Conservation (phyloP, 768 basidiomycete genomes). For the Mycena galericulata region DNA sequence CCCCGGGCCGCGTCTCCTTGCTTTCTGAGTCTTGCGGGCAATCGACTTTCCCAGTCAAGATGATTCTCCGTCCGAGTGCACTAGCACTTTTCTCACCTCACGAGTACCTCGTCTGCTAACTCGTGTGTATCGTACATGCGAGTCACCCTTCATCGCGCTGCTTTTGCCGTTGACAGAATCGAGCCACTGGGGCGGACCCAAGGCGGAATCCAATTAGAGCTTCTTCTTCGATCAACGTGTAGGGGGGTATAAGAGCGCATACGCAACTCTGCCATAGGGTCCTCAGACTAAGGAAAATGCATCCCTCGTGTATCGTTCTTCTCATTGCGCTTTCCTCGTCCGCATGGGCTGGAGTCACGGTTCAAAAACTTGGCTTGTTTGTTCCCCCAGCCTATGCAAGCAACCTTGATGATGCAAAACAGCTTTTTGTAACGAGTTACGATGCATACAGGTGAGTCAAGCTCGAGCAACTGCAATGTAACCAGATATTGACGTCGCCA, state of each 20-base stretch:
- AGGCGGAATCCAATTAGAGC: neutral
- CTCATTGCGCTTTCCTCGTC: slow-evolving; percentile 10
- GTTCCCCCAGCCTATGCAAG: slow-evolving; percentile 11
- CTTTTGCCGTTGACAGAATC: too few species aligned
- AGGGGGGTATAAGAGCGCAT: slow-evolving; percentile 11
- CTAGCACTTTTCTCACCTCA: too few species aligned
- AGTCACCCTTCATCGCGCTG: too few species aligned
- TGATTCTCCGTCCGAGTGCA: too few species aligned
- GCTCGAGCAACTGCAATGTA: neutral
- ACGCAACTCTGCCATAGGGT: neutral
- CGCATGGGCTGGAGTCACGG: slow-evolving; percentile 24
- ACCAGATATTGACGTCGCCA: neutral
- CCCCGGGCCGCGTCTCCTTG: too few species aligned
- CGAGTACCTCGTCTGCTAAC: too few species aligned
- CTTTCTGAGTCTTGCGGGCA: too few species aligned
- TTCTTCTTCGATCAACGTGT: neutral
- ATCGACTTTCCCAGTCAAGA: too few species aligned
- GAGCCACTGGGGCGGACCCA: neutral
- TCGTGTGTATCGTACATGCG: too few species aligned
- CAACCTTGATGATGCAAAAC: slow-evolving; percentile 5
- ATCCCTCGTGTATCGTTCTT: neutral
- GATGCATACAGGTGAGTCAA: slow-evolving; percentile 22
- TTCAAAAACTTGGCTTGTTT: slow-evolving; percentile 13
- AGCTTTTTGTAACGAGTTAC: slow-evolving; percentile 18
- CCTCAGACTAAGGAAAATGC: neutral